phyloP scores from a whole-genome alignment of 805 yeast genomes.

The Myxozyma mucilagina region DNA sequence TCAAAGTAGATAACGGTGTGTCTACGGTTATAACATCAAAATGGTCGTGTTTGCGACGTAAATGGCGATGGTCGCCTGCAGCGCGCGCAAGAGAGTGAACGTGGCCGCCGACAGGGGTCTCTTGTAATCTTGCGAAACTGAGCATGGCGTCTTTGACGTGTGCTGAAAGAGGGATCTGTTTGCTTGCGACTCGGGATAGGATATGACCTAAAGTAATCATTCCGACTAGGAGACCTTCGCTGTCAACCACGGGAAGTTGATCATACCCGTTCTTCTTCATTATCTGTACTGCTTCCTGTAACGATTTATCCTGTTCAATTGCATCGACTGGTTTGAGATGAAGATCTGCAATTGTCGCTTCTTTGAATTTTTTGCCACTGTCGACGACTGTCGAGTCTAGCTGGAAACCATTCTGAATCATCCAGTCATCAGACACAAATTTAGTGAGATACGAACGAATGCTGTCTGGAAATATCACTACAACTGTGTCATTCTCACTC shows the following conservation, averaged over 20 bases:
- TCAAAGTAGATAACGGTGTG: slow-evolving; percentile 66
- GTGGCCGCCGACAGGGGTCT: slow-evolving; percentile 59
- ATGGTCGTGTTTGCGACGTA: slow-evolving; percentile 38
- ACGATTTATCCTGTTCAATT: slow-evolving; percentile 59
- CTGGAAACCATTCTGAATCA: slow-evolving; percentile 67
- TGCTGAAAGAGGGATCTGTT: slow-evolving; percentile 56
- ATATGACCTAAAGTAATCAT: slow-evolving; percentile 73
- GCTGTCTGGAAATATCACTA: slow-evolving; percentile 82
- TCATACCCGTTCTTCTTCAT: slow-evolving; percentile 78
- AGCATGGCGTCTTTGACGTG: slow-evolving; percentile 61
- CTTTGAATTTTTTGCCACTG: slow-evolving; percentile 43
- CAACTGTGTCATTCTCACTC: slow-evolving; percentile 71
- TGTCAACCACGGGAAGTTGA: slow-evolving; percentile 73
- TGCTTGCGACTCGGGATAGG: slow-evolving; percentile 64
- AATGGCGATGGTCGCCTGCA: slow-evolving; percentile 1
- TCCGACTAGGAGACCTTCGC: slow-evolving; percentile 66
- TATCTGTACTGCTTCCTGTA: slow-evolving; percentile 64
- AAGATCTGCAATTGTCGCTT: slow-evolving; percentile 66
- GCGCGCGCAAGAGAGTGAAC: slow-evolving; percentile 11
- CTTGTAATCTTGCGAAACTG: slow-evolving; percentile 72
- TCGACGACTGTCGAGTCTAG: slow-evolving; percentile 19
- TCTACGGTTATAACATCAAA: slow-evolving; percentile 65
- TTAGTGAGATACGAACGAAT: slow-evolving; percentile 83
- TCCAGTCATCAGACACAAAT: slow-evolving; percentile 90
- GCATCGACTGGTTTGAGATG: slow-evolving; percentile 79